Evolutionary conservation across 441 rosid genomes (phyloP), one percentile per base, ranked within the genome.

Genomic region (Eruca vesicaria): DNA sequence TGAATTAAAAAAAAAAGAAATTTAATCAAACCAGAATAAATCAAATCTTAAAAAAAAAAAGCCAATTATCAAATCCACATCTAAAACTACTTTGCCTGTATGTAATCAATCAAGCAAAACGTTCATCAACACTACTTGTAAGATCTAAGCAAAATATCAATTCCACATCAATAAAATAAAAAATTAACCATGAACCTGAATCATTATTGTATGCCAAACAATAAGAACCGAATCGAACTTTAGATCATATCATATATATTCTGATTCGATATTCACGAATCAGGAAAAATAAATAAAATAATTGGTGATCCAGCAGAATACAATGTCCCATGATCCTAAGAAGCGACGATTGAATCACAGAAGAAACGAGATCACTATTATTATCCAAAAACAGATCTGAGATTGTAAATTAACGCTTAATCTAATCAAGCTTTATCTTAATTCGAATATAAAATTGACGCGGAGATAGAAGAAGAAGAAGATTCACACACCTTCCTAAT

Each of bases 1-100:
- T 77, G 78, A 66, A 35, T 45, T 10, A 11, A 19, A 62, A 64
- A 62, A 69, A 7, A 15, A 52, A 61, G 59, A 71, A 5, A 69
- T 48, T 50, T 58, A 38, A 32, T 21, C 61, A 73, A 73, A 41
- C 16, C 48, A 41, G 16, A 43, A 43, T 43, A 16, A n/a, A n/a
- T 43, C 50, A 43, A 14, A 43, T 43, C 50, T 5, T 43, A 43
- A 23, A 45, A 9, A 45, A 45, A 45, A 45, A 9, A 45, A 45
- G 15, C 20, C 20, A 48, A 48, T 16, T 9, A 48, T 19, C 6
- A 45, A 45, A 18, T 18, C 15, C 15, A n/a, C 9, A 20, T 2
- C 7, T 29, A 6, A 5, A 4, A 29, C 32, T 29, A 29, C 31
- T 28, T n/a, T n/a, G n/a, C n/a, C n/a, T 28, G 32, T 29, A 5